A percentile compares a stretch with the other conserved stretches of the same genome.
These are phyloP conservation scores for Russula ochroleuca DNA, from an alignment of 768 basidiomycete genomes.

Conservation along the genomic window DNA sequence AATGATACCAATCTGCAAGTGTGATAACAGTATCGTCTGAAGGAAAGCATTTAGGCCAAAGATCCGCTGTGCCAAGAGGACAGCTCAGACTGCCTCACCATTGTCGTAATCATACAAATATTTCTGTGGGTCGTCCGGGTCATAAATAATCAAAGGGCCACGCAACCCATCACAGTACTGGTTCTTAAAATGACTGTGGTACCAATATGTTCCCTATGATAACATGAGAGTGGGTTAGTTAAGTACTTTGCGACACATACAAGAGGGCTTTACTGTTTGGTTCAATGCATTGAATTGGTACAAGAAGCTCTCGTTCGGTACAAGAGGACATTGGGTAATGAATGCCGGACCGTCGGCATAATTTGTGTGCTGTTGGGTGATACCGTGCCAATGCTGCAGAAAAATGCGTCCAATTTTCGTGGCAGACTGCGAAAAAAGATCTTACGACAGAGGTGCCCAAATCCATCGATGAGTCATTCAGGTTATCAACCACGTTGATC, in stretches of 20 bases:
- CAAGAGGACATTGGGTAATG: constrained; percentile 43
- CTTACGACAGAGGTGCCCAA: constrained; percentile 13
- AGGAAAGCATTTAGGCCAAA: neutral
- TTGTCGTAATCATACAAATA: constrained; percentile 35
- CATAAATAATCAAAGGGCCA: constrained; percentile 36
- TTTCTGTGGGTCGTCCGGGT: constrained; percentile 33
- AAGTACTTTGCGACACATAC: neutral
- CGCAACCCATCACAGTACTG: constrained; percentile 46
- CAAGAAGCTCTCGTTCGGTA: constrained; percentile 37
- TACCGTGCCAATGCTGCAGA: constrained; percentile 28
- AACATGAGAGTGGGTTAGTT: neutral
- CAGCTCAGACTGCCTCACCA: constrained; percentile 21
- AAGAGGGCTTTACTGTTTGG: constrained; percentile 32
- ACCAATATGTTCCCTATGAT: constrained; percentile 36
- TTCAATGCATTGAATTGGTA: constrained; percentile 38
- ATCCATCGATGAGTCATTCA: neutral
- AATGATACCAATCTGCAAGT: constrained; percentile 41
- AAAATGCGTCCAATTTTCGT: too few relatives aligned
- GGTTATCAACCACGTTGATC: neutral
- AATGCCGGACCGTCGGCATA: constrained; percentile 29
- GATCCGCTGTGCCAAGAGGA: neutral
- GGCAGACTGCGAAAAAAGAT: neutral
- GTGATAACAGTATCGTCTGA: constrained; percentile 47
- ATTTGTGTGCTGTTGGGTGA: constrained; percentile 27
- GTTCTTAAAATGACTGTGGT: constrained; percentile 41